Evolutionary conservation across 2,329 filamentous ascomycete genomes (phyloP).

Genomic region (Zymoseptoria brevis): DNA sequence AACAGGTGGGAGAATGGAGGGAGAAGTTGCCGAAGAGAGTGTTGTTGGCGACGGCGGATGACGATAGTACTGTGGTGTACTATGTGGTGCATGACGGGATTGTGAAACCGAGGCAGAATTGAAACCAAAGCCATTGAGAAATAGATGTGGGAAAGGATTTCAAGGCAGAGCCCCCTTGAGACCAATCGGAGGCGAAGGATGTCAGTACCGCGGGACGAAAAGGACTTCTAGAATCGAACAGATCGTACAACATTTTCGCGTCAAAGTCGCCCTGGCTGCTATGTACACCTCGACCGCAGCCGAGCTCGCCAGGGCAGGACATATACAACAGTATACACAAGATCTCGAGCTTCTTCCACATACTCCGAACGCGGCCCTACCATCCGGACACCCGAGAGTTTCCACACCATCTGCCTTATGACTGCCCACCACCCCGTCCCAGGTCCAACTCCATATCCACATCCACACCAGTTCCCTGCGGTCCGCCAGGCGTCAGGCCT

Average conservation of each 20-base stretch:
- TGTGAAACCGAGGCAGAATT: constrained; percentile 79
- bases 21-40: constrained; percentile 51
- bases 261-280: not conserved
- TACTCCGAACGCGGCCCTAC: not conserved
- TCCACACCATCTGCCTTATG: not conserved
- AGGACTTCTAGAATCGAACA: not conserved
- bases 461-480: not conserved
- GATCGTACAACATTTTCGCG: not conserved
- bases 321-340: not conserved
- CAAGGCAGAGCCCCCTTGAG: not conserved
- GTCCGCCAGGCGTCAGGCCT: not conserved
- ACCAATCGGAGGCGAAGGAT: no score
- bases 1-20: constrained; percentile 32
- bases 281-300: not conserved
- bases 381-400: not conserved
- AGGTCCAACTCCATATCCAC: not conserved
- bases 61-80: constrained; percentile 77
- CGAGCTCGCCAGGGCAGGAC: not conserved
- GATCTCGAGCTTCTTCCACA: not conserved
- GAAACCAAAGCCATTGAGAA: constrained; percentile 21
- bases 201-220: not conserved
- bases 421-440: not conserved
- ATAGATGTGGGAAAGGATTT: not conserved
- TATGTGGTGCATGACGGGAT: constrained; percentile 82
- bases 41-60: constrained; percentile 65